Evolutionary conservation across 2,329 filamentous ascomycete genomes (phyloP).

Genomic region (Cordyceps fumosorosea): DNA sequence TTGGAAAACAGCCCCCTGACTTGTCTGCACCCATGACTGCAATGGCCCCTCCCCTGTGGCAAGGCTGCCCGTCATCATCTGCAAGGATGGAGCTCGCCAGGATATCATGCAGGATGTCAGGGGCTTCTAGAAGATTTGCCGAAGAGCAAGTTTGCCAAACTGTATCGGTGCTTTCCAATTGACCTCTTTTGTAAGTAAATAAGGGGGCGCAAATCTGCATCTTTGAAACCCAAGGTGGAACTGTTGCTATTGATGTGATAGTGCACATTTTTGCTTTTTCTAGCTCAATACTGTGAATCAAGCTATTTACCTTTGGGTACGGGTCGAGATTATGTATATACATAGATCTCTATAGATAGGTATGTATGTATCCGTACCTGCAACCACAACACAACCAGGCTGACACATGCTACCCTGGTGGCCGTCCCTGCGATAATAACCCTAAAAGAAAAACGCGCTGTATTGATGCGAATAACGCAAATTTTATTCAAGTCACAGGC

Average conservation of each 20-base stretch:
- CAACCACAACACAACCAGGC: too few relatives aligned
- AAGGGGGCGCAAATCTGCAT: too few relatives aligned
- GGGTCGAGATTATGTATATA: too few relatives aligned
- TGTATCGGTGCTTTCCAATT: neutral
- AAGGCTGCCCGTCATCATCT: neutral
- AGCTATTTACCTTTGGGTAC: too few relatives aligned
- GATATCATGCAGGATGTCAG: neutral
- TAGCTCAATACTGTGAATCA: too few relatives aligned
- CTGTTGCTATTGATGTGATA: too few relatives aligned
- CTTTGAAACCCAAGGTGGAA: neutral
- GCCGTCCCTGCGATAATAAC: neutral
- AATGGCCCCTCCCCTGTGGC: neutral
- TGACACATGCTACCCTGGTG: neutral
- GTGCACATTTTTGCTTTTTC: too few relatives aligned
- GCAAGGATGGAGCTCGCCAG: neutral
- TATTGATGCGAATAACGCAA: neutral
- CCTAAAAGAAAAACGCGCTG: neutral
- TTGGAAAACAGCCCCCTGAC: slow-evolving; percentile 11
- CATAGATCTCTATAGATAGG: too few relatives aligned
- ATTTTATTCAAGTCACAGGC: neutral
- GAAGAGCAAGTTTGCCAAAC: neutral
- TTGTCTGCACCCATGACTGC: neutral
- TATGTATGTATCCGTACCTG: too few relatives aligned
- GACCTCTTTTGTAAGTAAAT: neutral
- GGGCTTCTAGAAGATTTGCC: slow-evolving; percentile 9